Evolutionary conservation across 2,329 filamentous ascomycete genomes (phyloP), one percentile per base, ranked within the genome.

Genomic region (Madurella mycetomatis): DNA sequence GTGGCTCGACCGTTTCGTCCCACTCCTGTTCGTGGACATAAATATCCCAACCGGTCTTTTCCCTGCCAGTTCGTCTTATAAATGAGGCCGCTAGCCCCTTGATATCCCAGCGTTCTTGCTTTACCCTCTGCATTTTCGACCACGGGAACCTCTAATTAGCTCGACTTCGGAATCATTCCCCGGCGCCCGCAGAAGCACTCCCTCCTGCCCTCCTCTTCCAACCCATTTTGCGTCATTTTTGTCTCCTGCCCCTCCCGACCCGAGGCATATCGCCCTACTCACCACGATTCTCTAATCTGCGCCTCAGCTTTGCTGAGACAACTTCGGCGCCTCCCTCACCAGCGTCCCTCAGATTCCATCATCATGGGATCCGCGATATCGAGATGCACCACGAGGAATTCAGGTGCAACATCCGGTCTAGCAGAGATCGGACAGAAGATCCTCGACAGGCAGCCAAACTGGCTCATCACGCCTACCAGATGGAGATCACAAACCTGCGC

Each of bases 381-480:
- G 16, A 53, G 54, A 32, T 56, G 54, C 25, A 49, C 45, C 9
- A 37, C 31, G 40, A 40, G 39, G 17, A 49, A 47, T 25, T 37
- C 31, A 17, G 44, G 25, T 32, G 5, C 43, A 30, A 45, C 49
- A 13, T 9, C 42, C 16, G 19, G 51, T 3, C 19, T 52, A 17
- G 13, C 44, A 13, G 54, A 53, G 16, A 47, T 53, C 19, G 40
- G 47, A 18, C 50, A 53, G 25, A 56, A 19, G 41, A 46, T 56
- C 25, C 54, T 56, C 46, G 54, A 56, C 9, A 56, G 19, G 34
- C 54, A 56, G 17, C 54, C 54, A 41, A 56, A 53, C 50, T 56
- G 54, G 54, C 54, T 56, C 1, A 39, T 47, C 3, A 17, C 54
- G 13, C 54, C 54, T 13, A 45, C 54, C 13, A 31, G 42, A 30